Base-by-base conservation (phyloP, 768 basidiomycete genomes). In the Suillus luteus region DNA sequence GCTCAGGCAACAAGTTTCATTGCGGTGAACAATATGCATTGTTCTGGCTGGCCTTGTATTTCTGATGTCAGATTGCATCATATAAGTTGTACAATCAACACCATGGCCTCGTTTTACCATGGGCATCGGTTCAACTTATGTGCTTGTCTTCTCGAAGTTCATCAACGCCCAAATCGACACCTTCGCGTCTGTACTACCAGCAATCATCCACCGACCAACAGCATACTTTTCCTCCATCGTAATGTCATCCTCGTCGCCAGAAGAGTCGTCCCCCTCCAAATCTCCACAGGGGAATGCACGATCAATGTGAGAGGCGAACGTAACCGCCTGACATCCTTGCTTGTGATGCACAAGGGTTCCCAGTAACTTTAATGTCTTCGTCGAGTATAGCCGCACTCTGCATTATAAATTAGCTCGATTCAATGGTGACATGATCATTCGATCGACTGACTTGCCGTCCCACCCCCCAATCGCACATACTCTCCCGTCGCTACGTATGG, bases 401-500 rank as follows among this genome's bases (percentile, higher is more conserved):
- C 2, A 43, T 17, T 6, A 37, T 27, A 51, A 43, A 43, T 59
- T n/a, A 19, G 24, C 54, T 17, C 2, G 43, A 51, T 61, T 33
- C 48, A 48, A 24, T 33, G 27, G 17, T 54, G 3, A n/a, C 44
- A 15, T n/a, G 48, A 37, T 35, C 22, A 52, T 27, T n/a, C 33
- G 17, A 15, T 49, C 43, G 7, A 77, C 91, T 69, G 67, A 95
- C 96, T 82, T 86, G 41, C 96, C 95, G 65, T 99, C 95, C 96
- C 96, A 98, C 0, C 95, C 94, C 2, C 91, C 96, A 2, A 95
- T 80, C 0, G 95, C 95, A 68, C 95, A 90, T 0, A 98, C 85
- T 24, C 84, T 83, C 0, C 88, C 93, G 67, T 92, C 89, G 41
- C 85, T 82, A 6, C 87, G 86, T 14, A 97, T 86, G 3, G 88